These are phyloP conservation scores for Pelargonium nanum DNA, from an alignment of 345 rosid genomes.

Conservation along the genomic window DNA sequence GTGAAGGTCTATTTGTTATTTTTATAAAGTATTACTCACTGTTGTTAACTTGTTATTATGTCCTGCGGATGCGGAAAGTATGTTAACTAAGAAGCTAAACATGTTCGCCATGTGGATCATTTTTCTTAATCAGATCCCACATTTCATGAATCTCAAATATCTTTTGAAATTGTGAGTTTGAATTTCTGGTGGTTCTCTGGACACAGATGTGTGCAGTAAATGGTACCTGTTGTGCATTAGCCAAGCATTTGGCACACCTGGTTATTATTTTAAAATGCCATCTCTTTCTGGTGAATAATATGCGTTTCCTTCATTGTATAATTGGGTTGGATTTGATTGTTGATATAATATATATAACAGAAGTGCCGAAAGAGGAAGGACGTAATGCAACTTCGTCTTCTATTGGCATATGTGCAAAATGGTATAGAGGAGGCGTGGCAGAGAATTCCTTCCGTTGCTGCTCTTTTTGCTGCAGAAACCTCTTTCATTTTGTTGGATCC, in stretches of 20 bases:
- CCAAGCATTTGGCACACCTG: neutral
- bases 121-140: too few relatives aligned
- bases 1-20: neutral
- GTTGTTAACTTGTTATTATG: too few relatives aligned
- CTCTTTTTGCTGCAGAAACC: constrained; percentile 80
- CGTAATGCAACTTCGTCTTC: constrained; percentile 43
- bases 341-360: constrained; percentile 28
- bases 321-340: neutral
- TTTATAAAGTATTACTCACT: too few relatives aligned
- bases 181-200: too few relatives aligned
- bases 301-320: neutral
- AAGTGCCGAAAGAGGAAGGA: constrained; percentile 52
- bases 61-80: too few relatives aligned
- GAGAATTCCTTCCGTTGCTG: constrained; percentile 66
- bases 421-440: constrained; percentile 78
- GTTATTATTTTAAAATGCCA: neutral
- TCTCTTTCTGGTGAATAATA: neutral
- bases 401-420: constrained; percentile 68
- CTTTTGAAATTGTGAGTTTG: too few relatives aligned
- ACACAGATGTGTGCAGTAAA: too few relatives aligned
- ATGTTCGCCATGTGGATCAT: too few relatives aligned
- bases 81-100: neutral
- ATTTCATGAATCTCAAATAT: too few relatives aligned
- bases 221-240: neutral
- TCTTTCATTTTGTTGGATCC: constrained; percentile 78